Evolutionary conservation across 2,329 filamentous ascomycete genomes (phyloP), one percentile per base, ranked within the genome.

Genomic region (Paramyrothecium sp.): DNA sequence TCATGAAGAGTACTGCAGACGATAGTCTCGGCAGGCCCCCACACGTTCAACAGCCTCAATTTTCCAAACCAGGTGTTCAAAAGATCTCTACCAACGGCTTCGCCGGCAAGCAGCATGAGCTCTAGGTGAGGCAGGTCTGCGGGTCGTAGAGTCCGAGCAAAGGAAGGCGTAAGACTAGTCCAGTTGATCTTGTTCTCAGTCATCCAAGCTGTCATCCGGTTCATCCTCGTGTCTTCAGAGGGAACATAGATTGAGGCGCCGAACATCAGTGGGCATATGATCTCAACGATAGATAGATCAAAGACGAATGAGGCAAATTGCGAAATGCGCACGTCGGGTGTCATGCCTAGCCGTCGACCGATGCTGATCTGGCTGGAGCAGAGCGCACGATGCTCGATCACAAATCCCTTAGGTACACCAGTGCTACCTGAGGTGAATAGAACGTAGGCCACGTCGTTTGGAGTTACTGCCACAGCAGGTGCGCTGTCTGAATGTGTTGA

Each of bases 391-490:
- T 64, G 62, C 19, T 61, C 54, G 19, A 63, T 52, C 3, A 65
- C 34, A 7, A 63, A 48, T 2, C 62, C 61, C 26, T 65, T 65
- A 17, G 63, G 63, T 2, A 44, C 47, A 2, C 63, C 62, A 0
- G 63, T 65, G 17, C 54, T 59, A 0, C 62, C 60, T 8, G 59
- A 62, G n/a, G 62, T 65, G 53, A 63, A 64, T 21, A 63, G 53
- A 8, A 59, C 47, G 54, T 59, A 59, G 7, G 50, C 53, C 16
- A 23, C 20, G 23, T 51, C n/a, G n/a, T 44, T 16, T 19, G 51
- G 21, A 8, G 34, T 46, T 12, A 26, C 33, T 7, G n/a, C 49
- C 12, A 19, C 19, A n/a, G 3, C 23, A 22, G 16, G 22, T 19
- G 22, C 11, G 10, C 10, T 30, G 38, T 7, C 21, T n/a, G 38